phyloP scores from a whole-genome alignment of 352 stramenopile genomes.

The Globisporangium nagaii region DNA sequence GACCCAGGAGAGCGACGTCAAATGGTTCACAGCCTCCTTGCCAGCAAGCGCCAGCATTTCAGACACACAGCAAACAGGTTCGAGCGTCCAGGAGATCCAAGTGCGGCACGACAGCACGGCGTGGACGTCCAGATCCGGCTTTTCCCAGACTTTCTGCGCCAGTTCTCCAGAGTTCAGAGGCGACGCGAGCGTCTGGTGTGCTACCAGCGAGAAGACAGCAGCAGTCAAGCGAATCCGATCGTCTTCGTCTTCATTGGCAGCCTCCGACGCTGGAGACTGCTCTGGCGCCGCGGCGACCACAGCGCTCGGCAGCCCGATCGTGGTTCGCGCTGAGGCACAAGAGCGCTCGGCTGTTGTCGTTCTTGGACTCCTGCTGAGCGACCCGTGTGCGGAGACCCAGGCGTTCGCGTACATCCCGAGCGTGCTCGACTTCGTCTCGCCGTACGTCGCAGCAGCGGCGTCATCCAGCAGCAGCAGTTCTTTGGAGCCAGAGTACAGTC shows the following conservation, averaged over 20 bases:
- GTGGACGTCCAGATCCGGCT: not conserved
- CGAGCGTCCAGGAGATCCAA: not conserved
- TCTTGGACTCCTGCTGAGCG: not conserved
- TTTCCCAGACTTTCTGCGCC: not conserved
- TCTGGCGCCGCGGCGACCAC: not conserved
- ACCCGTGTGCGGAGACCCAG: not conserved
- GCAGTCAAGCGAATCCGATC: not conserved
- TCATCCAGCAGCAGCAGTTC: not conserved
- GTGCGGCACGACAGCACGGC: not conserved
- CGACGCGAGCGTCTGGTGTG: slow-evolving; percentile 3
- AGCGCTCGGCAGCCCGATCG: not conserved
- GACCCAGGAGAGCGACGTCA: not conserved
- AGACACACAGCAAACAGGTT: not conserved
- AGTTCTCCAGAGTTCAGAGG: not conserved
- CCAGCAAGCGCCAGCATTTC: not conserved
- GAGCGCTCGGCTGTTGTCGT: not conserved
- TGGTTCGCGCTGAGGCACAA: not conserved
- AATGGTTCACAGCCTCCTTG: not conserved
- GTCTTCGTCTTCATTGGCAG: not conserved
- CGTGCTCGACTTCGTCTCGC: not conserved
- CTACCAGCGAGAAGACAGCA: too few species aligned
- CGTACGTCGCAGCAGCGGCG: not conserved
- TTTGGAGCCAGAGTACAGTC: not conserved
- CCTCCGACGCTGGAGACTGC: not conserved
- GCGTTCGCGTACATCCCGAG: slow-evolving; percentile 2